A percentile compares a stretch with the other conserved stretches of the same genome.
phyloP scores from a whole-genome alignment of 495 filamentous ascomycete genomes.

The Pyrenula aspistea region DNA sequence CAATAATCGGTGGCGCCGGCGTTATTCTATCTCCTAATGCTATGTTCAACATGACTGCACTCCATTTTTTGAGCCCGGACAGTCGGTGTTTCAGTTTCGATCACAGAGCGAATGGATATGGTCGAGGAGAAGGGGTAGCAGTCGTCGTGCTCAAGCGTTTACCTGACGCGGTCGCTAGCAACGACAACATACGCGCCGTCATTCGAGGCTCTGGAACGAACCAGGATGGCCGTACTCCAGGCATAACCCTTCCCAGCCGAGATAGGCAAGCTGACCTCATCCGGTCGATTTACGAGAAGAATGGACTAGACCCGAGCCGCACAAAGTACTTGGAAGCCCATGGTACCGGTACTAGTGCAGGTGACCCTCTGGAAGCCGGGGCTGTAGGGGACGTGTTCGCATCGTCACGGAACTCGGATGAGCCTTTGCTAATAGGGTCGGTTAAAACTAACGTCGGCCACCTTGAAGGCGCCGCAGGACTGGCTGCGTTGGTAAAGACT shows the following conservation, averaged over 20 bases:
- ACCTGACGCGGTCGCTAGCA: conserved; percentile 22
- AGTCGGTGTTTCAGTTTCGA: conserved; percentile 46
- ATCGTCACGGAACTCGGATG: neutral
- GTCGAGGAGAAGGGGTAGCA: conserved; percentile 30
- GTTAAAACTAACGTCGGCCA: neutral
- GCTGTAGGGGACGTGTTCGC: neutral
- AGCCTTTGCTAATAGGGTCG: neutral
- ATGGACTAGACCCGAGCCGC: conserved; percentile 11
- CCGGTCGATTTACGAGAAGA: conserved; percentile 14
- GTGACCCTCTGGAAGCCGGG: conserved; percentile 7
- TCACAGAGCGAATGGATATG: conserved; percentile 30
- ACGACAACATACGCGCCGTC: conserved; percentile 31
- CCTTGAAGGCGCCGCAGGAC: conserved; percentile 27
- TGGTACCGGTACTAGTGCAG: conserved; percentile 27
- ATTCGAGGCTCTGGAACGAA: conserved; percentile 24
- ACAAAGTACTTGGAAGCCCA: conserved; percentile 22
- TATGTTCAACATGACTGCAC: neutral
- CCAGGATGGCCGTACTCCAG: conserved; percentile 20
- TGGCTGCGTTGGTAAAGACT: conserved; percentile 42
- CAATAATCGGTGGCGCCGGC: neutral
- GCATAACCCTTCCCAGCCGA: conserved; percentile 3
- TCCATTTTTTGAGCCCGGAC: conserved; percentile 16
- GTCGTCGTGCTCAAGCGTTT: conserved; percentile 28
- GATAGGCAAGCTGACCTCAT: conserved; percentile 1
- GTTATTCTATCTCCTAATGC: conserved; percentile 10